Conservation (phyloP, 495 filamentous ascomycete genomes). For the Daldinia decipiens region DNA sequence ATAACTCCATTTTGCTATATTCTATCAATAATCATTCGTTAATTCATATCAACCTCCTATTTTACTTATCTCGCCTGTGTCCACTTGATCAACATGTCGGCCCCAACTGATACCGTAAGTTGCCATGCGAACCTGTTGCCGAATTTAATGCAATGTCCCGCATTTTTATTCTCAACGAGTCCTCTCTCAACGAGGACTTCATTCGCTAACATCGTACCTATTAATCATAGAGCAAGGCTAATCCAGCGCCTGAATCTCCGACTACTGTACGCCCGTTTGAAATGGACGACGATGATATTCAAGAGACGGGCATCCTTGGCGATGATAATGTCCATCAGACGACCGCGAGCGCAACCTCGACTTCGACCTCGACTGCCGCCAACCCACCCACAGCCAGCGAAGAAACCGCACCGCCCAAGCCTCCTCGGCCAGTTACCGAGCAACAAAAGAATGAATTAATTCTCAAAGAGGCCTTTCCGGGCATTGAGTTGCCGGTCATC, state of each 20-base stretch:
- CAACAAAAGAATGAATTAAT: slow-evolving; percentile 86
- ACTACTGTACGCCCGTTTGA: slow-evolving; percentile 85
- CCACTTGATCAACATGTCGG: slow-evolving; percentile 49
- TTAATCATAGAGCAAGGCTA: slow-evolving; percentile 47
- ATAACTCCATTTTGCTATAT: slow-evolving; percentile 7
- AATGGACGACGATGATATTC: slow-evolving; percentile 84
- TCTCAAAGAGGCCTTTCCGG: slow-evolving; percentile 92
- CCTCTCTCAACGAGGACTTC: neutral
- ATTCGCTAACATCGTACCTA: slow-evolving; percentile 19
- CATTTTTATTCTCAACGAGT: slow-evolving; percentile 1
- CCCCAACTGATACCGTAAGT: slow-evolving; percentile 56
- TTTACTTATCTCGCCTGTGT: neutral
- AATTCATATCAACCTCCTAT: slow-evolving; percentile 6
- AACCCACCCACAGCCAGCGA: slow-evolving; percentile 51
- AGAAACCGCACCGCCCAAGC: slow-evolving; percentile 79
- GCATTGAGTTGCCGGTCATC: slow-evolving; percentile 81
- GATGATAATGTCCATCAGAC: slow-evolving; percentile 52
- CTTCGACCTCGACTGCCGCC: slow-evolving; percentile 31
- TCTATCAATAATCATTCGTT: slow-evolving; percentile 11
- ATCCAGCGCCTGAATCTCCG: slow-evolving; percentile 74
- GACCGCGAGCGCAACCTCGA: slow-evolving; percentile 48
- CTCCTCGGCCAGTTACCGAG: slow-evolving; percentile 84
- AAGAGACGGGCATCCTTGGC: slow-evolving; percentile 66
- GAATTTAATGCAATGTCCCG: slow-evolving; percentile 1
- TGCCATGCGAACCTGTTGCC: neutral